Base-by-base conservation (phyloP, 805 yeast species). In the Limtongozyma cylindracea region DNA sequence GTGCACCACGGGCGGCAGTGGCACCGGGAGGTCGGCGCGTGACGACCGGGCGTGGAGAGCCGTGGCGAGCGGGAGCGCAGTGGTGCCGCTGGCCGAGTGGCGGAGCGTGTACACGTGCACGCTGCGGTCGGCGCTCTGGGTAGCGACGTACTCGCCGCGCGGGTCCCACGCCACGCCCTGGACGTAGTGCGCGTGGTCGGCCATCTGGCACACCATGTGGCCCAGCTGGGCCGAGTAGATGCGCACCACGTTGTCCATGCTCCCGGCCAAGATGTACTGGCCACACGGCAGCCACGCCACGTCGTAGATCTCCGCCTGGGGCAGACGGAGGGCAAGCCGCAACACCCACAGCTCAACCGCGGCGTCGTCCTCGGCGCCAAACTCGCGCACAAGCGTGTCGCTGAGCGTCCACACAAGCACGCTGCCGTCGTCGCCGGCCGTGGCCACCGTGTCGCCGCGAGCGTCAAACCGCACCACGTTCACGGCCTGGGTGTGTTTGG, bases 101-200 rank as follows among this genome's bases (percentile, higher is more conserved):
- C 32, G 39, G 18, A 66, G 37, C 11, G 52, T 45, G 39, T 76
- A 76, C n/a, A 88, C 48, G 29, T 65, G 67, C 8, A 84, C 68
- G 2, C 77, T 55, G 27, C 93, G 48, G 44, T 88, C 98, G 8
- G 94, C 91, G 13, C 88, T 66, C 40, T 82, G 94, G 5, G 93
- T 72, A 1, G 82, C 77, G 4, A 88, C 42, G 31, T 43, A 77
- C 39, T 71, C 63, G 29, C 71, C 66, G 24, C 50, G 38, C 6
- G 98, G 98, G 39, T 88, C 98, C 96, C 96, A 88, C 0, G 72
- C 54, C 4, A 88, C 84, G 3, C 99, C 99, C 43, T 88, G 99
- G 3, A 88, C 91, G 33, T 77, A 84, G 41, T 82, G 93, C 21
- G 52, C 50, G 42, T 88, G 96, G 26, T 73, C 77, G 5, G 62